Evolutionary conservation across 116 monocot genomes (phyloP).

Genomic region (Zostera marina): DNA sequence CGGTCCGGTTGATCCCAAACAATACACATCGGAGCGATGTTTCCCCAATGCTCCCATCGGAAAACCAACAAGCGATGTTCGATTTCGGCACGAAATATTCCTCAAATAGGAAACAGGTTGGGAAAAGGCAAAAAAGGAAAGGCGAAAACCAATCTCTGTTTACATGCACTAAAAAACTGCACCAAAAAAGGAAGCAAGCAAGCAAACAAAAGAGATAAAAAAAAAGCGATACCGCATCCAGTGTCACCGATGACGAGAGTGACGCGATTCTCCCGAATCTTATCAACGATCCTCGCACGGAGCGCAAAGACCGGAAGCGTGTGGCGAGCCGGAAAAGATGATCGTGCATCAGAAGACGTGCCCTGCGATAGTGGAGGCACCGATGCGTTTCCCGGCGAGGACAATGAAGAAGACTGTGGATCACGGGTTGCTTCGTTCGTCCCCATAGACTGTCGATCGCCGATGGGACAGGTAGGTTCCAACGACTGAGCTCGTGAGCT

Average conservation of each 20-base stretch:
- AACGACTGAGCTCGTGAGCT: no score
- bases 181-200: background rate
- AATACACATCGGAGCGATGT: no score
- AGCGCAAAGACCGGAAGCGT: constrained; percentile 41
- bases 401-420: no score
- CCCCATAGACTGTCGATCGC: no score
- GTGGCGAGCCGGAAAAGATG: background rate
- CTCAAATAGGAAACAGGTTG: background rate
- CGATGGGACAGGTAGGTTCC: no score
- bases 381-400: background rate
- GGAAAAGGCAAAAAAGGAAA: background rate
- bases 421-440: no score
- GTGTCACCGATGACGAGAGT: constrained; percentile 77
- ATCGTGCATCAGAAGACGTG: background rate
- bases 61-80: no score
- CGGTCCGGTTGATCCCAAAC: background rate
- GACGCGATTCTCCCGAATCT: constrained; percentile 60
- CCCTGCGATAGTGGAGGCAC: background rate
- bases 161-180: background rate
- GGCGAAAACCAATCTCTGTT: background rate
- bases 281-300: constrained; percentile 62
- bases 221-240: constrained; percentile 41
- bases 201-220: background rate
- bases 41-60: no score
- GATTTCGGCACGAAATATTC: no score